These are phyloP conservation scores for Fusarium luffae DNA, from an alignment of 2,329 filamentous ascomycete genomes.

Conservation along the genomic window DNA sequence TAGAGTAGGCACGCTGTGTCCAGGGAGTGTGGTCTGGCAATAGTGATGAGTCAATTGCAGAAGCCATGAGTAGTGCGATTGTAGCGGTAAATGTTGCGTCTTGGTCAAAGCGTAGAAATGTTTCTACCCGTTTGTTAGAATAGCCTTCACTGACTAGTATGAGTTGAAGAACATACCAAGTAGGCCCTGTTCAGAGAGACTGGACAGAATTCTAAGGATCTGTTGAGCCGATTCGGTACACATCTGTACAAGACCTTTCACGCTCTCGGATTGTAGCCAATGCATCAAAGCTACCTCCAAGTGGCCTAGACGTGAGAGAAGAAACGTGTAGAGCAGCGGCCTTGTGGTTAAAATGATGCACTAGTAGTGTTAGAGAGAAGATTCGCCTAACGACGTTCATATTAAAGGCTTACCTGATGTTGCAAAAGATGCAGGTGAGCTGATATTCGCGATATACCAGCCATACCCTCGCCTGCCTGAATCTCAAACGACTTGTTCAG, in stretches of 20 bases:
- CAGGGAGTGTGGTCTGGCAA: slow-evolving; percentile 51
- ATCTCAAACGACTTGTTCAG: slow-evolving; percentile 36
- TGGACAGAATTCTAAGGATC: slow-evolving; percentile 23
- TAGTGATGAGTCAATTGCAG: slow-evolving; percentile 51
- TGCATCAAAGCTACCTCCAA: slow-evolving; percentile 35
- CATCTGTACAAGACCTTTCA: slow-evolving; percentile 22
- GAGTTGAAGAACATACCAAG: slow-evolving; percentile 4
- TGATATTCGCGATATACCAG: slow-evolving; percentile 30
- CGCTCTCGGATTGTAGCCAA: slow-evolving; percentile 36
- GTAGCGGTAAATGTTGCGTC: slow-evolving; percentile 46
- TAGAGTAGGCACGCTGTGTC: slow-evolving; percentile 54
- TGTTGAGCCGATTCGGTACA: slow-evolving; percentile 29
- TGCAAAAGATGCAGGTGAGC: slow-evolving; percentile 38
- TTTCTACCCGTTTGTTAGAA: slow-evolving; percentile 7
- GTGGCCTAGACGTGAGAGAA: slow-evolving; percentile 35
- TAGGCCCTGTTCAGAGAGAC: slow-evolving; percentile 32
- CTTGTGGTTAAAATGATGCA: slow-evolving; percentile 39
- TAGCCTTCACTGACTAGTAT: accelerated
- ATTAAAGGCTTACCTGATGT: slow-evolving; percentile 24
- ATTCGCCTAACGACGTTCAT: accelerated
- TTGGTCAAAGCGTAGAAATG: slow-evolving; percentile 26
- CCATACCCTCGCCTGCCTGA: slow-evolving; percentile 22
- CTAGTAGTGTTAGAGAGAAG: slow-evolving; percentile 2
- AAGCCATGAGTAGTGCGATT: slow-evolving; percentile 53
- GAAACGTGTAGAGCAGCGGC: slow-evolving; percentile 36